A percentile compares a stretch with the other conserved stretches of the same genome.
Evolutionary conservation across 768 basidiomycete species (phyloP).

Genomic region (Chalciporus piperatus): DNA sequence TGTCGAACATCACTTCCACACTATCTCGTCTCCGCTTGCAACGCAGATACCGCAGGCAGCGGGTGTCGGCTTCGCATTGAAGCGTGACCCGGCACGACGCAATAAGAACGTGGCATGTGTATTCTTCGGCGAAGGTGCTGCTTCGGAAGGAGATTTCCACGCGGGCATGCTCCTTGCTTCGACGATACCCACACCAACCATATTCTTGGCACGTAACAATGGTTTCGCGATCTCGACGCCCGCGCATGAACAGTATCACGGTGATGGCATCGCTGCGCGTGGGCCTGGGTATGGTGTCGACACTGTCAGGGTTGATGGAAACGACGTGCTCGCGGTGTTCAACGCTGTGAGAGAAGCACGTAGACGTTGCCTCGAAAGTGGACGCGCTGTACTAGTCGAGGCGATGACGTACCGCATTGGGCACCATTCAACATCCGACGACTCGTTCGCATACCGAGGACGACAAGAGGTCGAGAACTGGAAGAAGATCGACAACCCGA

Average conservation of each 20-base stretch:
- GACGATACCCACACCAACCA: slow-evolving; percentile 67
- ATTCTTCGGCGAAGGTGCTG: slow-evolving; percentile 93
- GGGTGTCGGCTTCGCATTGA: slow-evolving; percentile 87
- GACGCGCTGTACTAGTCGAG: slow-evolving; percentile 81
- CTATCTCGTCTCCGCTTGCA: slow-evolving; percentile 89
- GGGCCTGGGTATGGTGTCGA: slow-evolving; percentile 91
- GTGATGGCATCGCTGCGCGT: slow-evolving; percentile 89
- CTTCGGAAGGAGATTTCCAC: slow-evolving; percentile 94
- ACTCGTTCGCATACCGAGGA: slow-evolving; percentile 90
- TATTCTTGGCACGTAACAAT: slow-evolving; percentile 79
- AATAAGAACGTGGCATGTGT: slow-evolving; percentile 78
- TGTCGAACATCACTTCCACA: slow-evolving; percentile 81
- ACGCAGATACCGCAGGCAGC: slow-evolving; percentile 96
- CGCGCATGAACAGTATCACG: slow-evolving; percentile 82
- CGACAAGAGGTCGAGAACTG: slow-evolving; percentile 89
- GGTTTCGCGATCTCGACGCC: slow-evolving; percentile 97
- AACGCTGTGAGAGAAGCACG: slow-evolving; percentile 71
- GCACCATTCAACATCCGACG: slow-evolving; percentile 95
- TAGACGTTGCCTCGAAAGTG: slow-evolving; percentile 66
- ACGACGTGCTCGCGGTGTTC: slow-evolving; percentile 85
- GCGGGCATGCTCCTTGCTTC: slow-evolving; percentile 83
- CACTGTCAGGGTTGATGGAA: slow-evolving; percentile 90
- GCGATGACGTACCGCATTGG: slow-evolving; percentile 93
- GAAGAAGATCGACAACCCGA: slow-evolving; percentile 88
- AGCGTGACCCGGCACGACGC: slow-evolving; percentile 67